These are phyloP conservation scores for Globisporangium radiosum DNA, from an alignment of 352 stramenopile genomes.

Conservation along the genomic window DNA sequence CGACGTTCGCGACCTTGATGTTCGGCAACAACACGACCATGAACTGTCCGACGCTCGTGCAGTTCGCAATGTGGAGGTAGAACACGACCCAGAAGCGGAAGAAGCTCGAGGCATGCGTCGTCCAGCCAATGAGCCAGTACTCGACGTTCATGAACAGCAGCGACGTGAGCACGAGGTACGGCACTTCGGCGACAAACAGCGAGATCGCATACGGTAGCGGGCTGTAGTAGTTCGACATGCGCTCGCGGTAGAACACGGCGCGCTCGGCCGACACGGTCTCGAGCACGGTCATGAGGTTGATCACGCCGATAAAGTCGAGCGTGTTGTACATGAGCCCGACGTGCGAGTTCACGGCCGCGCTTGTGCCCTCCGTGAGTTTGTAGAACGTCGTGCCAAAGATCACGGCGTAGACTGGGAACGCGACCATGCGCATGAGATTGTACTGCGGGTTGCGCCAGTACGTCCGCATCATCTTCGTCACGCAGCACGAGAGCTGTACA, in stretches of 20 bases:
- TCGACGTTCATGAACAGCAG: conserved; percentile 32
- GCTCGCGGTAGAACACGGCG: conserved; percentile 50
- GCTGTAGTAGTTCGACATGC: conserved; percentile 45
- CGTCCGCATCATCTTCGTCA: conserved; percentile 30
- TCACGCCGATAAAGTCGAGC: conserved; percentile 57
- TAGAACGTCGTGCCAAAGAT: conserved; percentile 72
- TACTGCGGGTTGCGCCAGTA: conserved; percentile 59
- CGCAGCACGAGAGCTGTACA: conserved; percentile 22
- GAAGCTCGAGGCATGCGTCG: conserved; percentile 18
- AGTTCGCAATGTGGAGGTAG: conserved; percentile 12
- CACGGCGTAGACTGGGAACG: conserved; percentile 45
- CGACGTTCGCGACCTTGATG: conserved; percentile 44
- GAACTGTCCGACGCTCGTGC: conserved; percentile 25
- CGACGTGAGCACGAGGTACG: conserved; percentile 24
- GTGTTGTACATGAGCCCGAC: conserved; percentile 60
- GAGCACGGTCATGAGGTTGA: conserved; percentile 54
- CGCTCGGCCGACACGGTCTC: conserved; percentile 39
- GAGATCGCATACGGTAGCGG: conserved; percentile 34
- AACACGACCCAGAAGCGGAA: conserved; percentile 27
- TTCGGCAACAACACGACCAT: conserved; percentile 45
- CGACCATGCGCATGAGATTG: conserved; percentile 59
- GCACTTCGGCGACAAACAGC: conserved; percentile 34
- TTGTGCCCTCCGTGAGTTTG: conserved; percentile 34
- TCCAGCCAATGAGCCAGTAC: conserved; percentile 44
- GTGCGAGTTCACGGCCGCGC: conserved; percentile 40